Evolutionary conservation across 352 stramenopile species (phyloP).

Genomic region (Phytophthora palmivora): DNA sequence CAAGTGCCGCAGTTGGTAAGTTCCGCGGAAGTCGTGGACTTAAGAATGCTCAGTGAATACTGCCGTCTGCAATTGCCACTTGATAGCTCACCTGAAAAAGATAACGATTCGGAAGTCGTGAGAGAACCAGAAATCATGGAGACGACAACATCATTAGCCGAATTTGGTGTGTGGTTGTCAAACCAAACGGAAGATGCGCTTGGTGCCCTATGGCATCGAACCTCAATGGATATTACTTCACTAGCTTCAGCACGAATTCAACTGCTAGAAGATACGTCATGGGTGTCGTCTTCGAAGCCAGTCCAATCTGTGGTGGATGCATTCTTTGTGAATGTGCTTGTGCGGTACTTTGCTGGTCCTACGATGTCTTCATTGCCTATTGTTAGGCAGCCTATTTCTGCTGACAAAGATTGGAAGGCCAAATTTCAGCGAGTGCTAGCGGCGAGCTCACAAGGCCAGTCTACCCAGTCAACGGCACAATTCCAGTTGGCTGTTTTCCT

Average conservation of each 20-base stretch:
- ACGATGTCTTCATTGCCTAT: constrained; percentile 20
- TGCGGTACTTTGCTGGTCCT: constrained; percentile 46
- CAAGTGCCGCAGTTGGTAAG: constrained; percentile 48
- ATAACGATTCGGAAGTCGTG: not conserved
- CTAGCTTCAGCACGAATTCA: constrained; percentile 45
- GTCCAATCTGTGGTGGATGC: constrained; percentile 12
- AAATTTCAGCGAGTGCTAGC: constrained; percentile 43
- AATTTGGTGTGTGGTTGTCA: constrained; percentile 52
- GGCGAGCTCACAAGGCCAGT: constrained; percentile 23
- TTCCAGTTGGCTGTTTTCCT: constrained; percentile 48
- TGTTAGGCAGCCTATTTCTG: constrained; percentile 1
- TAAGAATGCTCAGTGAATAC: constrained; percentile 53
- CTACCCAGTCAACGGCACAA: constrained; percentile 6
- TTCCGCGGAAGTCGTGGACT: constrained; percentile 45
- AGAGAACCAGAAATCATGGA: constrained; percentile 13
- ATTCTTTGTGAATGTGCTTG: constrained; percentile 36
- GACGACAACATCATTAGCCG: constrained; percentile 14
- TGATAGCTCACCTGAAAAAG: not conserved
- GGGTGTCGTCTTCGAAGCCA: not conserved
- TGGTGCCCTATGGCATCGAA: constrained; percentile 45
- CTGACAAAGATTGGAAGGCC: constrained; percentile 44
- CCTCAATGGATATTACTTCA: constrained; percentile 39
- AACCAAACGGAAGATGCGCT: constrained; percentile 56
- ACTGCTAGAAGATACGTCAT: constrained; percentile 26
- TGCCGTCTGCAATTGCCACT: constrained; percentile 18